Conservation (phyloP, 345 rosid genomes). For the Syzygium grande region DNA sequence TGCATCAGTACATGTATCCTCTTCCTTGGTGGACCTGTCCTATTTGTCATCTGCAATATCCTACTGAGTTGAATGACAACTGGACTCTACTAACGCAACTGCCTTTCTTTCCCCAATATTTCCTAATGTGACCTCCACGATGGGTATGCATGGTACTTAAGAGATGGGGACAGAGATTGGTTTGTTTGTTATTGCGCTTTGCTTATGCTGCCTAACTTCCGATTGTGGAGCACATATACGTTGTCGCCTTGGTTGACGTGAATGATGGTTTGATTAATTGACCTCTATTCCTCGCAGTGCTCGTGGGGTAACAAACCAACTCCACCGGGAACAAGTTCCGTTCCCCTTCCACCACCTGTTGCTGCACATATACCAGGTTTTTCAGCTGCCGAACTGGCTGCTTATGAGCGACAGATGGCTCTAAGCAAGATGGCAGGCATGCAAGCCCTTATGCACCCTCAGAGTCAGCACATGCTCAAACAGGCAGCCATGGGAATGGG, state of each 20-base stretch:
- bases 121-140: neutral
- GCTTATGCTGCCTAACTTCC: neutral
- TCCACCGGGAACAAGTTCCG: slow-evolving; percentile 71
- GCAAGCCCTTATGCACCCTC: slow-evolving; percentile 71
- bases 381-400: slow-evolving; percentile 48
- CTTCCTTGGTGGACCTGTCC: neutral
- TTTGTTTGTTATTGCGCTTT: neutral
- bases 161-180: neutral
- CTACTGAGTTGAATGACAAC: neutral
- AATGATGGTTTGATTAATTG: neutral
- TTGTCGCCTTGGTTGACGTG: neutral
- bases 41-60: neutral
- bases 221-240: neutral
- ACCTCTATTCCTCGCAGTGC: slow-evolving; percentile 34
- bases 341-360: slow-evolving; percentile 77
- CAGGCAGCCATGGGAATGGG: slow-evolving; percentile 72
- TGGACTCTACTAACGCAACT: neutral
- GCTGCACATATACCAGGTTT: slow-evolving; percentile 43
- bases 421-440: slow-evolving; percentile 58
- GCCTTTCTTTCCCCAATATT: neutral
- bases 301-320: slow-evolving; percentile 98
- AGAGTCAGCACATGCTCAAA: slow-evolving; percentile 69
- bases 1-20: neutral
- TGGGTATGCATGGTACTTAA: neutral
- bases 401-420: slow-evolving; percentile 61